Evolutionary conservation across 257 asterid genomes (phyloP), one percentile per base, ranked within the genome.

Genomic region (Lycium barbarum): DNA sequence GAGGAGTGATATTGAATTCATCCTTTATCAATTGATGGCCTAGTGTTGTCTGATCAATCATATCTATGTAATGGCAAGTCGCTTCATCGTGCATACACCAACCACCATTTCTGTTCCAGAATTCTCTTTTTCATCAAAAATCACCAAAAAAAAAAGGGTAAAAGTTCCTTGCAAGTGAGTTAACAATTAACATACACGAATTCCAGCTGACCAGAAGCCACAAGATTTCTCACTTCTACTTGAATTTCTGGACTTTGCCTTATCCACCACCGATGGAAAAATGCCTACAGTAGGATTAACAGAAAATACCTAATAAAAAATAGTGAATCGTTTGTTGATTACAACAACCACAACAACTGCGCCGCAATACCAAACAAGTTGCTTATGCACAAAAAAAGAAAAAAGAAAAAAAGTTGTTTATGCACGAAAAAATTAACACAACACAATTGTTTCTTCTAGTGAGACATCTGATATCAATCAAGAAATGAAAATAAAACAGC

Each of bases 71-170:
- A 89, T 95, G 98, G 54, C 88, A 83, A 14, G 98, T 78, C 82
- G 98, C 98, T 87, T 95, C 98, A 85, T 95, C 98, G 78, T 95
- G 98, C 98, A 95, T 95, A 84, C 98, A 95, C 98, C 98, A 93
- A 55, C 98, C 98, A 6, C 98, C 98, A 55, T 95, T 95, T 87
- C 98, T 95, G 90, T 90, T 88, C 45, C 86, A 67, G 84, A 15
- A 53, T 35, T 20, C 53, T 10, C 17, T 14, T 86, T 54, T 67
- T 72, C 45, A 26, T 53, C 9, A 80, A 71, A 57, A 45, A 54
- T 45, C 36, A 49, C 9, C 6, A 5, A 40, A 58, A 40, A 43
- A 53, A 11, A 82, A 43, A 78, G n/a, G 33, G 43, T 47, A 43
- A 3, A 66, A 20, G 14, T 61, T 1, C 47, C 0, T 81, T 9